Conservation (phyloP, 2,329 filamentous ascomycete genomes). For the Sarocladiaceae sp. region DNA sequence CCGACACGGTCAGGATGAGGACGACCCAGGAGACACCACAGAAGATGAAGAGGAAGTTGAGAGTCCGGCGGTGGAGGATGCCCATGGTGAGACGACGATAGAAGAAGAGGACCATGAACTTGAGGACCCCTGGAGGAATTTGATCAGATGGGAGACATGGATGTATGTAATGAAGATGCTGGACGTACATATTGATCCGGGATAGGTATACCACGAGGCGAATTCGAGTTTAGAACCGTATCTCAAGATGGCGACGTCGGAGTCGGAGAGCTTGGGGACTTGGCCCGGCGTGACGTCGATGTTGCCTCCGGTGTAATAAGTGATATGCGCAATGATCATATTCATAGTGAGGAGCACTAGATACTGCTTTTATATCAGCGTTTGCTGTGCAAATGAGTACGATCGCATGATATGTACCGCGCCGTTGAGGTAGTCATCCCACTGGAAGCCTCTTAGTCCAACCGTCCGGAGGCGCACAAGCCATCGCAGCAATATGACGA, state of each 20-base stretch:
- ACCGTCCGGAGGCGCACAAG: background rate
- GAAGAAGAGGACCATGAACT: slow-evolving; percentile 21
- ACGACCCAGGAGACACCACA: slow-evolving; percentile 14
- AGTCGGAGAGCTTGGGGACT: slow-evolving; percentile 13
- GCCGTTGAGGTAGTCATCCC: background rate
- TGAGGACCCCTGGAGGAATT: slow-evolving; percentile 16
- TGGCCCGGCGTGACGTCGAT: slow-evolving; percentile 16
- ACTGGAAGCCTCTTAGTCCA: background rate
- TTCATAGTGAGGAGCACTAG: slow-evolving; percentile 18
- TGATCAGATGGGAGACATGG: background rate
- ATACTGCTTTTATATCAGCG: slow-evolving; percentile 14
- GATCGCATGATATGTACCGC: background rate
- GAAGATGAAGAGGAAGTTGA: slow-evolving; percentile 16
- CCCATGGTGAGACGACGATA: slow-evolving; percentile 19
- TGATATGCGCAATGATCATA: slow-evolving; percentile 17
- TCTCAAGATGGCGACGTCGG: slow-evolving; percentile 15
- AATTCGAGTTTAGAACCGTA: slow-evolving; percentile 20
- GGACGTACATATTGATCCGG: slow-evolving; percentile 19
- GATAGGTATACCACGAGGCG: slow-evolving; percentile 19
- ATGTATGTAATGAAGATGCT: background rate
- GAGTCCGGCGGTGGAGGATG: background rate
- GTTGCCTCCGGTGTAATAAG: slow-evolving; percentile 18
- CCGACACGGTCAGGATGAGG: slow-evolving; percentile 13
- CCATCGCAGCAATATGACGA: background rate
- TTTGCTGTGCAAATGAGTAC: too few relatives aligned